Evolutionary conservation across 805 yeast species (phyloP), one percentile per base, ranked within the genome.

Genomic region (Yamadazyma kitorensis): DNA sequence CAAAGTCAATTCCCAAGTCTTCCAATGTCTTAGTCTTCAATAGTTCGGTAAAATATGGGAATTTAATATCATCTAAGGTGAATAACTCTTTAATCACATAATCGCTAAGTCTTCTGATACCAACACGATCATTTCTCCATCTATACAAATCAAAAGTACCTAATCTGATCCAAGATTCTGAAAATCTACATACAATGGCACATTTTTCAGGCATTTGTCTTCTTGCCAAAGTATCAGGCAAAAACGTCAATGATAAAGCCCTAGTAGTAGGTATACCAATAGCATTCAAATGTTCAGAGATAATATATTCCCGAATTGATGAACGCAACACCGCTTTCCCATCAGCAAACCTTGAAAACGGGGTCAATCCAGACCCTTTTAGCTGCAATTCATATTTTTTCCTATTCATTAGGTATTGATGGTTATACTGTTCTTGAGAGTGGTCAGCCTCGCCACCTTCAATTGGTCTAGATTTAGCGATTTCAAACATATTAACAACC

Each of bases 261-360:
- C 98, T 68, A 0, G 96, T 82, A 0, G 95, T 68, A 2, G 97
- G 96, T 5, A 91, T 80, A 0, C 93, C 89, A 17, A 93, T 73
- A 2, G 86, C 82, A 52, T 83, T 57, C 33, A 93, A 63, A 17
- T 86, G 78, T 52, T 93, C 98, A 4, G 93, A 81, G 1, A 85
- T 82, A 31, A 91, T 69, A 40, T 85, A 89, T 54, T 91, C 98
- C 22, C 98, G 68, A 23, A 93, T 78, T 29, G 94, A 80, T 2
- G 97, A 87, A 41, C 96, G 63, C 20, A 91, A 50, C 5, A 88
- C 95, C 0, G 98, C 97, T 52, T 86, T 87, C 4, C 98, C 98
- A 60, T 91, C 98, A 0, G 96, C 98, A 68, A 89, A 91, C 40
- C 98, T 72, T 0, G 95, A 84, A 55, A 73, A 91, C 1, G 98